These are phyloP conservation scores for Petunia hybrid DNA, from an alignment of 305 asterid species.

Conservation along the genomic window DNA sequence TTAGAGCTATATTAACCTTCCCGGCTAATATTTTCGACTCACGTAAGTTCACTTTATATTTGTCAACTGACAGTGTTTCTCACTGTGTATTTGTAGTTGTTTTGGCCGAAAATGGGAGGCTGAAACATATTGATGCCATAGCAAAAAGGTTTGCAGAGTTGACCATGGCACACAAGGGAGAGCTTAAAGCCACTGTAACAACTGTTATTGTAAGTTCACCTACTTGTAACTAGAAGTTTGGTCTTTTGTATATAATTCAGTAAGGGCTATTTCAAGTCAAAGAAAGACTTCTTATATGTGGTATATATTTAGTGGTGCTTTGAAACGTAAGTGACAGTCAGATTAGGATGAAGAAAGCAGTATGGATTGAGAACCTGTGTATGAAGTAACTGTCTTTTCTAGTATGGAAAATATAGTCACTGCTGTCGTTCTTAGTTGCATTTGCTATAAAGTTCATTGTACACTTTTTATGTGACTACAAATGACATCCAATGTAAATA, in stretches of 20 bases:
- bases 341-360: not conserved
- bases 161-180: slow-evolving; percentile 86
- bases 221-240: slow-evolving; percentile 3
- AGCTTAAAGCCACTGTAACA: slow-evolving; percentile 75
- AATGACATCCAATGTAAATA: not conserved
- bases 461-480: not conserved
- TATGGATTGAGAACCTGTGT: not conserved
- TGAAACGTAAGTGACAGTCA: not conserved
- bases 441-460: slow-evolving; percentile 15
- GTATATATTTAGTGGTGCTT: slow-evolving; percentile 10
- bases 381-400: slow-evolving; percentile 4
- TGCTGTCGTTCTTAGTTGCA: not conserved
- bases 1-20: not conserved
- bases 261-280: not conserved
- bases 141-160: slow-evolving; percentile 72
- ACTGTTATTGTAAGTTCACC: slow-evolving; percentile 74
- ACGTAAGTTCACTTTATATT: not conserved
- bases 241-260: not conserved
- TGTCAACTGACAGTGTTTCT: not conserved
- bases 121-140: slow-evolving; percentile 57
- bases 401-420: not conserved
- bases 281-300: not conserved
- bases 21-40: not conserved
- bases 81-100: slow-evolving; percentile 52
- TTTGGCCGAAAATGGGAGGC: slow-evolving; percentile 75